Base-by-base conservation (phyloP, 1,139 yeast species). In the Kurtzmaniella quercitrusa region DNA sequence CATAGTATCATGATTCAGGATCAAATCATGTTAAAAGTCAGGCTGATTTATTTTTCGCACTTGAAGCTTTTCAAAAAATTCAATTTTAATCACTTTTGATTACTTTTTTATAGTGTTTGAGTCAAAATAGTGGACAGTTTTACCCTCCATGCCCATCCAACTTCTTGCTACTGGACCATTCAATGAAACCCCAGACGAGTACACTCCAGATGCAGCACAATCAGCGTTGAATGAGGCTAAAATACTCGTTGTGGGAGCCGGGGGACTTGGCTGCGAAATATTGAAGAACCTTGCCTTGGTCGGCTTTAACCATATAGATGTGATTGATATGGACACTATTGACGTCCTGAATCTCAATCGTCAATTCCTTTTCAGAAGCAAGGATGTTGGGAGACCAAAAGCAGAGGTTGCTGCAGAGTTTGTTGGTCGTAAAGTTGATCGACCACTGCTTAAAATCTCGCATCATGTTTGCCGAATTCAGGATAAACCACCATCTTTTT, bases 261-360 rank as follows among this genome's bases (percentile, higher is more conserved):
- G 98, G 1, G 98, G 98, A 0, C 68, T 93, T 9, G 98, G 98
- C 0, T 93, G 98, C 66, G 98, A 93, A 62, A 82, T 93, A 32
- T 66, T 93, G 41, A 91, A 91, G 65, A 82, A 89, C 61, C 68
- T 93, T 40, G 93, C 94, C 0, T 68, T 87, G 43, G 72, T 84
- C 2, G 95, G 96, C 3, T 86, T 91, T 55, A 70, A 68, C 41
- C 70, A 83, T 45, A 82, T 93, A 35, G 85, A 87, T 53, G 82
- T 93, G 15, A 87, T 93, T 35, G 98, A 93, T 59, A 87, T 91
- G 96, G 98, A 93, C 61, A 88, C 95, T 2, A 88, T 93, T 46
- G 98, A 93, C 56, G 64, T 93, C 18, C 84, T 96, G 18, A 93
- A 93, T 55, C 70, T 93, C 52, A 93, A 93, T 59, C 76, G 98